Conservation (phyloP, 176 grass and related monocot genomes). For the Triticum dicoccoides region DNA sequence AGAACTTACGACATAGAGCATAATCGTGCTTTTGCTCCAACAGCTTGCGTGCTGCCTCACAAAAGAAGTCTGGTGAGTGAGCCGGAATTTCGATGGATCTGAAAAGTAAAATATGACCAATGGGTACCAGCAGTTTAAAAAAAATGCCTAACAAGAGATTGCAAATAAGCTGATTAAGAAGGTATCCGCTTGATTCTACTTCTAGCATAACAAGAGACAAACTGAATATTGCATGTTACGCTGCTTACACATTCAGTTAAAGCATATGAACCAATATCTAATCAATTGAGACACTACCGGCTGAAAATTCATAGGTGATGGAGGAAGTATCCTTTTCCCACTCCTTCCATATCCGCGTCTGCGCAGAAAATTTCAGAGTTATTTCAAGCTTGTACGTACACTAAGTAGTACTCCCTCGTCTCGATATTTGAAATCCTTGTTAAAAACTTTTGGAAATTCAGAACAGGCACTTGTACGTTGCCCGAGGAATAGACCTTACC, state of each 20-base stretch:
- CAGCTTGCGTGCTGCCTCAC: constrained; percentile 60
- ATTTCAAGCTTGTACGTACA: neutral
- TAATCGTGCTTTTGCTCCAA: constrained; percentile 48
- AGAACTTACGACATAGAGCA: constrained; percentile 73
- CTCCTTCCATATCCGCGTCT: constrained; percentile 84
- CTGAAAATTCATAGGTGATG: constrained; percentile 51
- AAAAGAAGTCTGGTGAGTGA: constrained; percentile 70
- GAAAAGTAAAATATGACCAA: neutral
- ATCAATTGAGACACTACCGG: constrained; percentile 38
- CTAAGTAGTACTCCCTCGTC: neutral
- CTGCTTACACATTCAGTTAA: constrained; percentile 3
- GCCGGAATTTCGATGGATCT: constrained; percentile 84
- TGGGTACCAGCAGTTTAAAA: neutral
- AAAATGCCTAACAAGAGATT: neutral
- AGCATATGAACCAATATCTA: neutral
- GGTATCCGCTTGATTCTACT: neutral
- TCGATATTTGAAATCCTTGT: neutral
- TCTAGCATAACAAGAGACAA: neutral
- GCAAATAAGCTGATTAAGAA: constrained; percentile 1
- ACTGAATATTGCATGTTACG: neutral
- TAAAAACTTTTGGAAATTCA: neutral
- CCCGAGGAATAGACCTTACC: constrained; percentile 30
- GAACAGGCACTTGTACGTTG: neutral
- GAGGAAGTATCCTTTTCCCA: constrained; percentile 83
- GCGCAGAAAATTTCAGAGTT: constrained; percentile 23